Conservation (phyloP, 2,329 filamentous ascomycete species). For the Ophiostoma novo-ulmi region DNA sequence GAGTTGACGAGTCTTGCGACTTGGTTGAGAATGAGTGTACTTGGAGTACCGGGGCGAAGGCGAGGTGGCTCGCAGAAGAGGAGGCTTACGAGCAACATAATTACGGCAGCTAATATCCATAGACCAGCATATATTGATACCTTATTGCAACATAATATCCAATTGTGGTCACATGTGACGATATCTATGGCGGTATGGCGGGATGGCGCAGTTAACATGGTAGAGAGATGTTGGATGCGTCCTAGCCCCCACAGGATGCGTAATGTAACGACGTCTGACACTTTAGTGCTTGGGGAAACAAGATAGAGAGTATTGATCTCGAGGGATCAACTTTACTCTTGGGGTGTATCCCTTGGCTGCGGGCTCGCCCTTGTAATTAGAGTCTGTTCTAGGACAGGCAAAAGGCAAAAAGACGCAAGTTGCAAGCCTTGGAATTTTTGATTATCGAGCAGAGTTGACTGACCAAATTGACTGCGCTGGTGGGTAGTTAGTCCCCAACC, state of each 20-base stretch:
- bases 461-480: background rate
- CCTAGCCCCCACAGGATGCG: too few relatives aligned
- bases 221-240: background rate
- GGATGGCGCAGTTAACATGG: background rate
- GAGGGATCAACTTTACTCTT: background rate
- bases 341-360: too few relatives aligned
- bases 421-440: background rate
- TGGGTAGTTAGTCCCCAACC: background rate
- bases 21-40: background rate
- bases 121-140: conserved; percentile 7
- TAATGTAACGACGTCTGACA: too few relatives aligned
- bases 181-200: background rate
- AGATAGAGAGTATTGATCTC: background rate
- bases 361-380: background rate
- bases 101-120: conserved; percentile 11
- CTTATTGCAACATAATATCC: background rate
- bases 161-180: background rate
- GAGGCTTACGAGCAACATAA: background rate
- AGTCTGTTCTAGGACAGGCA: background rate
- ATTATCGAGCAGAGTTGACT: background rate
- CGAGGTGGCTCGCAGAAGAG: conserved; percentile 1
- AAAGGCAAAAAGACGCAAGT: background rate
- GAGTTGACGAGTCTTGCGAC: background rate
- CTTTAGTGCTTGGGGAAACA: background rate
- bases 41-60: background rate